Base-by-base conservation (phyloP, 306 rosid species). In the Malus sylvestris region DNA sequence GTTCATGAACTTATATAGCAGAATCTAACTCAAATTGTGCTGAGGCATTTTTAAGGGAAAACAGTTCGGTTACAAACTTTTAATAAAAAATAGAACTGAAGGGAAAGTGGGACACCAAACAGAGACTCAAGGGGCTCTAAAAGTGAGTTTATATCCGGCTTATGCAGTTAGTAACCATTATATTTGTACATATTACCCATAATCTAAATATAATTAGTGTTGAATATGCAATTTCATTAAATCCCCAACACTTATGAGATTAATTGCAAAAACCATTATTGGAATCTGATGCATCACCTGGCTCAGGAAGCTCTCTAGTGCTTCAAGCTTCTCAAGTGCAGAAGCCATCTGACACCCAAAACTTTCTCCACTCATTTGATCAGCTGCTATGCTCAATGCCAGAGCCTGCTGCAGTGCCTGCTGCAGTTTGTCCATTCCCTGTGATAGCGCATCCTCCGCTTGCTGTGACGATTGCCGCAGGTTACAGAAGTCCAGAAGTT, bases 381-480 rank as follows among this genome's bases (percentile, higher is more conserved):
- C 87, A 29, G 77, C 66, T 52, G 89, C 87, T 69, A 89, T 82
- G 87, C 82, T 74, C 30, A 74, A 74, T 19, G 86, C 86, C 62
- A 93, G 81, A 74, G 88, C 83, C 77, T 87, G 93, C 84, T 89
- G 93, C 38, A 93, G 87, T 85, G 88, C 83, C 77, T 87, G 93
- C 84, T 89, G 93, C 38, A 93, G 87, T 85, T 91, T 93, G 13
- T 93, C 93, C 71, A 93, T 80, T 67, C 98, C 97, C 78, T 86
- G 96, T 61, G 97, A 79, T 69, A 93, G 93, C 20, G 97, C 98
- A 49, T 93, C 95, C 79, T 93, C 97, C 0, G 98, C 93, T 87
- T 93, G 97, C 84, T 87, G 96, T 76, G 92, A 93, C 2, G 96
- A 93, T 59, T 74, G 85, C 25, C 78, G 71, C 46, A 93, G 86